phyloP scores from a whole-genome alignment of 2,329 filamentous ascomycete species.

The Aspergillus oerlinghausenensis region DNA sequence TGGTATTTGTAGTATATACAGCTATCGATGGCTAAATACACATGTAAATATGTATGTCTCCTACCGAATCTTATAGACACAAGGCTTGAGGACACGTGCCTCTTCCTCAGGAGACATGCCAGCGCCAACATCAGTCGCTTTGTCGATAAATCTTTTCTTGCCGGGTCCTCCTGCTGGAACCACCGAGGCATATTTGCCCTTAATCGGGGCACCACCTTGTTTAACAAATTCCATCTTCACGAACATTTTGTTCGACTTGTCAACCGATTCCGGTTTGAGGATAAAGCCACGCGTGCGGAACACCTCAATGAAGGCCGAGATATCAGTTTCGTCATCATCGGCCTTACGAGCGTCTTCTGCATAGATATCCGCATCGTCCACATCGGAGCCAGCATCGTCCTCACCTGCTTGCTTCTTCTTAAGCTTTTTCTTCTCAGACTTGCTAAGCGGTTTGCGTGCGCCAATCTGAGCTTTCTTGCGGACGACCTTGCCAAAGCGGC shows the following conservation, averaged over 20 bases:
- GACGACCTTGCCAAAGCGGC: conserved; percentile 66
- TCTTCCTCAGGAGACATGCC: conserved; percentile 57
- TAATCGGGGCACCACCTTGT: conserved; percentile 61
- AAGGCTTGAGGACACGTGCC: conserved; percentile 80
- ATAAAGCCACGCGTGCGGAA: conserved; percentile 77
- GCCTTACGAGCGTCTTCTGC: conserved; percentile 45
- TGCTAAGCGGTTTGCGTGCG: conserved; percentile 36
- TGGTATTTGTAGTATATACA: neutral
- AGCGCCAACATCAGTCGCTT: conserved; percentile 48
- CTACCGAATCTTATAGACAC: conserved; percentile 87
- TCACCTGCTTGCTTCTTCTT: conserved; percentile 46
- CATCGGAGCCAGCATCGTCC: conserved; percentile 37
- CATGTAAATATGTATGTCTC: neutral
- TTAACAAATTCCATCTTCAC: conserved; percentile 95
- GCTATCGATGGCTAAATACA: neutral
- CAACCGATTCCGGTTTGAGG: conserved; percentile 68
- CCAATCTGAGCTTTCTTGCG: conserved; percentile 40
- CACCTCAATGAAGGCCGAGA: conserved; percentile 80
- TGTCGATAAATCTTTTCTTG: conserved; percentile 56
- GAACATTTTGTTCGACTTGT: conserved; percentile 95
- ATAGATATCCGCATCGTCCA: conserved; percentile 52
- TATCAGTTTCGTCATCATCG: conserved; percentile 72
- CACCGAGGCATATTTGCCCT: conserved; percentile 62
- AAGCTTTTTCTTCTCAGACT: conserved; percentile 40
- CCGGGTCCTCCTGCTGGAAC: conserved; percentile 28